These are phyloP conservation scores for Raffaelea arxii DNA, from an alignment of 2,329 filamentous ascomycete genomes.

Conservation along the genomic window DNA sequence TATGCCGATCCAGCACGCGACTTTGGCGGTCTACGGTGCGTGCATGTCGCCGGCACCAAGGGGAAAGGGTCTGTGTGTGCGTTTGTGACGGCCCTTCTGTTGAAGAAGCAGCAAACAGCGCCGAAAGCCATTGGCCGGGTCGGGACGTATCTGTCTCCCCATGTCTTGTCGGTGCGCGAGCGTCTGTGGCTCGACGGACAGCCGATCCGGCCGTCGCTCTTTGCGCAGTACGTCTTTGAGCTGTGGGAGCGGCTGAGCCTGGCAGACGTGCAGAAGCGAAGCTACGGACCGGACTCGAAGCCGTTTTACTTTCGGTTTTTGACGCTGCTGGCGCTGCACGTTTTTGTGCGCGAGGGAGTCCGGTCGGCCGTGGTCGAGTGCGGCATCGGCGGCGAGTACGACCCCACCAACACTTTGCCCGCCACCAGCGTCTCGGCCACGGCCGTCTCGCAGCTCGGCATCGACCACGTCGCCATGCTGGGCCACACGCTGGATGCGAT, in stretches of 20 bases:
- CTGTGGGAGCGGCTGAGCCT: slow-evolving; percentile 58
- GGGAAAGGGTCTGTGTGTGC: slow-evolving; percentile 87
- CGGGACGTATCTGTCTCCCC: slow-evolving; percentile 78
- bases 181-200: slow-evolving; percentile 70
- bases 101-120: slow-evolving; percentile 11
- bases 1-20: slow-evolving; percentile 43
- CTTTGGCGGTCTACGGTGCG: slow-evolving; percentile 36
- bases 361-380: slow-evolving; percentile 79
- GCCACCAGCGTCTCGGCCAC: slow-evolving; percentile 10
- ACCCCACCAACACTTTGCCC: slow-evolving; percentile 71
- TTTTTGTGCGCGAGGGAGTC: slow-evolving; percentile 68
- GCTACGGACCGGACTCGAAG: slow-evolving; percentile 52
- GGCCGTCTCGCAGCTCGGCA: slow-evolving; percentile 45
- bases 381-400: slow-evolving; percentile 65
- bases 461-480: slow-evolving; percentile 57
- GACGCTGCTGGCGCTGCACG: slow-evolving; percentile 79
- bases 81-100: slow-evolving; percentile 71
- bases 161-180: slow-evolving; percentile 74
- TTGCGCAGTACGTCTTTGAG: slow-evolving; percentile 73
- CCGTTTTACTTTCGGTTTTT: slow-evolving; percentile 90
- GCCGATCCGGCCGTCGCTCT: slow-evolving; percentile 58
- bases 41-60: slow-evolving; percentile 90
- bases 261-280: slow-evolving; percentile 24
- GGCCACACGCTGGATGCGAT: slow-evolving; percentile 56
- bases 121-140: slow-evolving; percentile 29